phyloP scores from a whole-genome alignment of 2,329 filamentous ascomycete genomes.

The Curvularia spicifera region DNA sequence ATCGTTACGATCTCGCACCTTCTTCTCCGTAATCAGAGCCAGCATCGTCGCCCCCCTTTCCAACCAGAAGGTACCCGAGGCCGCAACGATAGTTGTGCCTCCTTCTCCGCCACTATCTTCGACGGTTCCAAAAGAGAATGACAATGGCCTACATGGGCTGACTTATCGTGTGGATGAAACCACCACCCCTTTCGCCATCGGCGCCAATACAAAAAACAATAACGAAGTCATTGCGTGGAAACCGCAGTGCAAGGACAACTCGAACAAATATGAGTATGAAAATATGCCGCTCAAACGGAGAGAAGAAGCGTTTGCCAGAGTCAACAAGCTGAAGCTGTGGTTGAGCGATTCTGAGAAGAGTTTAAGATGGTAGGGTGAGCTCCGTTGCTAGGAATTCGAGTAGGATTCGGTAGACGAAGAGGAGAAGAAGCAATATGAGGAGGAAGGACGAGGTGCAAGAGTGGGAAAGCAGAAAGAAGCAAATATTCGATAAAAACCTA shows the following conservation, averaged over 20 bases:
- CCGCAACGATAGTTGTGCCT: not conserved
- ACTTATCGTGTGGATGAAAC: not conserved
- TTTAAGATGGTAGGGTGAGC: not conserved
- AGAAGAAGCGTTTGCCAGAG: slow-evolving; percentile 1
- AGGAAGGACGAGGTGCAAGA: not conserved
- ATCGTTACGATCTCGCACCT: not conserved
- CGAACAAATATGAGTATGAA: not conserved
- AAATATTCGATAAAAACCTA: not conserved
- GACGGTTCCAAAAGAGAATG: not conserved
- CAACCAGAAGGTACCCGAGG: not conserved
- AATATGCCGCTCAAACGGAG: not conserved
- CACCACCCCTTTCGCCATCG: not conserved
- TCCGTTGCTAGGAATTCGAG: not conserved
- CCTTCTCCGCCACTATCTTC: not conserved
- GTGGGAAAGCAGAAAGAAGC: not conserved
- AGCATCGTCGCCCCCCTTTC: not conserved
- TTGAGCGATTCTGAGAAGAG: not conserved
- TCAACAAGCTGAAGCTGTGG: not conserved
- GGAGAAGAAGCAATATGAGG: not conserved
- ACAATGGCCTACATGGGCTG: not conserved
- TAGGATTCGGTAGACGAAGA: not conserved
- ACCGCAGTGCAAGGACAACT: not conserved
- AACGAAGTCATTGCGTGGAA: not conserved
- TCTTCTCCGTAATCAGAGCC: slow-evolving; percentile 1
- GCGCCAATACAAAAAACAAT: not conserved